phyloP scores from a whole-genome alignment of 495 filamentous ascomycete species.

The Aspergillus campestris region DNA sequence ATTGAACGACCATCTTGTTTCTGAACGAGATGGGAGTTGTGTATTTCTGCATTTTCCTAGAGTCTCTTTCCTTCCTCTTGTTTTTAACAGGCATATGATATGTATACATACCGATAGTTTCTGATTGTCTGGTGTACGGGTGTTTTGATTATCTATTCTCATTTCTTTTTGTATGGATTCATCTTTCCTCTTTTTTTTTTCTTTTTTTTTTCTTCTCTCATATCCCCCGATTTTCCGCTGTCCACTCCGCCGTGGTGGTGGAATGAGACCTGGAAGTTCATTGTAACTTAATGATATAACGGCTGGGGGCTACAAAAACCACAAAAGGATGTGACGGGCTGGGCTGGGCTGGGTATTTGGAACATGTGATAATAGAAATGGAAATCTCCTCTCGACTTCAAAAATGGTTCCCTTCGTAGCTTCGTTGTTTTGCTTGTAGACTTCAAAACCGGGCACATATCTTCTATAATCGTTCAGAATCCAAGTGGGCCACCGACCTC shows the following conservation, averaged over 20 bases:
- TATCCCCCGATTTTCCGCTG: constrained; percentile 7
- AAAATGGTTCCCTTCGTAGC: not conserved
- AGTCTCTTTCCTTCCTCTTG: constrained; percentile 19
- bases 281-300: constrained; percentile 41
- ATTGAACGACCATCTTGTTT: constrained; percentile 5
- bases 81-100: constrained; percentile 27
- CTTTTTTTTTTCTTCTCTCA: constrained; percentile 10
- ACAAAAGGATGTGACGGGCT: constrained; percentile 29
- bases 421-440: not conserved
- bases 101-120: constrained; percentile 35
- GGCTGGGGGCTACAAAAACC: constrained; percentile 32
- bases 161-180: constrained; percentile 36
- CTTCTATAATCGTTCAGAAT: constrained; percentile 7
- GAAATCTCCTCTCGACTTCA: constrained; percentile 41
- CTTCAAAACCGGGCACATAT: not conserved
- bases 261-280: constrained; percentile 10
- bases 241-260: constrained; percentile 2
- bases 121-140: constrained; percentile 5
- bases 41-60: constrained; percentile 15
- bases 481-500: not conserved
- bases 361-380: constrained; percentile 40
- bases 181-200: constrained; percentile 25
- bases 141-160: constrained; percentile 5
- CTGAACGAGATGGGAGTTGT: not conserved
- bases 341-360: constrained; percentile 29